A percentile compares a stretch with the other conserved stretches of the same genome.
phyloP scores from a whole-genome alignment of 2,329 filamentous ascomycete species.

The Botrytis fabae region DNA sequence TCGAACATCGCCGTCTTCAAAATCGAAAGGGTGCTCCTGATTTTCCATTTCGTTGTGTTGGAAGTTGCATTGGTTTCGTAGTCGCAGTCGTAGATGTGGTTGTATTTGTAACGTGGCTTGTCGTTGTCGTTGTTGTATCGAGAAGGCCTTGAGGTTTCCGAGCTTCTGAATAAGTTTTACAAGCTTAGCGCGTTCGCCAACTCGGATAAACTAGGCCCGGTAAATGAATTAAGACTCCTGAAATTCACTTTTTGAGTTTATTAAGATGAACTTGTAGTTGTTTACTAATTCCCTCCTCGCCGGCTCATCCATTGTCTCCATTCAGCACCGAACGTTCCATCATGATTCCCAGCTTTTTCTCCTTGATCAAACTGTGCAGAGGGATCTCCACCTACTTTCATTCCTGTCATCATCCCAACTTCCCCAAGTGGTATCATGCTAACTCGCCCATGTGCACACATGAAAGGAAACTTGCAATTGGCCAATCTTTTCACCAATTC shows the following conservation, averaged over 20 bases:
- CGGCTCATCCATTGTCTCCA: constrained; percentile 10
- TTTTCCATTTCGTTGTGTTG: neutral
- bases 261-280: accelerated
- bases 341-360: neutral
- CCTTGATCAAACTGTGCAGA: neutral
- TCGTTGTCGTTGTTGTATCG: neutral
- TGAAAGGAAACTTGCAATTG: constrained; percentile 71
- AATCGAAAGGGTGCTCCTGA: neutral
- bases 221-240: accelerated
- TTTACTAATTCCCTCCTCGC: neutral
- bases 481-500: constrained; percentile 58
- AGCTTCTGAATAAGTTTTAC: neutral
- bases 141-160: neutral
- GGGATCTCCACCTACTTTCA: neutral
- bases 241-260: neutral
- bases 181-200: neutral
- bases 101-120: neutral
- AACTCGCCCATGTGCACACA: constrained; percentile 77
- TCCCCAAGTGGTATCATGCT: constrained; percentile 64
- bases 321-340: neutral
- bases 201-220: neutral
- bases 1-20: neutral
- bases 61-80: neutral
- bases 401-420: constrained; percentile 36
- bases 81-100: neutral